Percentiles rank a stretch among this genome's conserved stretches.
Conservation (phyloP, 2,329 filamentous ascomycete species). For the Celoporthe dispersa region DNA sequence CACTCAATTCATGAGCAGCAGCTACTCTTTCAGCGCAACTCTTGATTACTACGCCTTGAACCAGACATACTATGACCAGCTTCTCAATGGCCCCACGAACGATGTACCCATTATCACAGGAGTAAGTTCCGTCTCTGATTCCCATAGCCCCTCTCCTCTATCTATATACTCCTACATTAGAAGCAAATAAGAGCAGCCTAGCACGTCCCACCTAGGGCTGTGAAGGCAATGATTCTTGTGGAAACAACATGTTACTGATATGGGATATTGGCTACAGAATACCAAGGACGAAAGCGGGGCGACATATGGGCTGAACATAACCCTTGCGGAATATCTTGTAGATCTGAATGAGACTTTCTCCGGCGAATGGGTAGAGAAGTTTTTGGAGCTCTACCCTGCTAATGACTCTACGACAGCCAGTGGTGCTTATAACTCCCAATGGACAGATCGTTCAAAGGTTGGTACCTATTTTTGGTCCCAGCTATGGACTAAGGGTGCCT, state of each 20-base stretch:
- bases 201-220: too few relatives aligned
- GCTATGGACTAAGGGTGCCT: constrained; percentile 30
- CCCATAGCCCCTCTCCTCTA: too few relatives aligned
- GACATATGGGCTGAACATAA: constrained; percentile 32
- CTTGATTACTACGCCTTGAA: constrained; percentile 33
- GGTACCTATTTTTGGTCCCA: constrained; percentile 35
- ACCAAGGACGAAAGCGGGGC: constrained; percentile 38
- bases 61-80: constrained; percentile 34
- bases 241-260: too few relatives aligned
- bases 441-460: constrained; percentile 35
- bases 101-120: constrained; percentile 38
- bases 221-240: too few relatives aligned
- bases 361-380: constrained; percentile 24
- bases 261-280: constrained; percentile 31
- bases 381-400: constrained; percentile 33
- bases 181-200: too few relatives aligned
- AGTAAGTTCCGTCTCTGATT: too few relatives aligned
- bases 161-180: too few relatives aligned
- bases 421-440: constrained; percentile 33
- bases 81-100: constrained; percentile 34
- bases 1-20: constrained; percentile 14
- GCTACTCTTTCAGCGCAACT: constrained; percentile 20
- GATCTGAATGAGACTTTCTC: constrained; percentile 32
- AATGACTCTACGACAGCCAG: constrained; percentile 29
- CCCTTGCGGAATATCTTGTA: constrained; percentile 32